These are phyloP conservation scores for Sistotremastrum suecicum DNA, from an alignment of 768 basidiomycete genomes.

Conservation along the genomic window DNA sequence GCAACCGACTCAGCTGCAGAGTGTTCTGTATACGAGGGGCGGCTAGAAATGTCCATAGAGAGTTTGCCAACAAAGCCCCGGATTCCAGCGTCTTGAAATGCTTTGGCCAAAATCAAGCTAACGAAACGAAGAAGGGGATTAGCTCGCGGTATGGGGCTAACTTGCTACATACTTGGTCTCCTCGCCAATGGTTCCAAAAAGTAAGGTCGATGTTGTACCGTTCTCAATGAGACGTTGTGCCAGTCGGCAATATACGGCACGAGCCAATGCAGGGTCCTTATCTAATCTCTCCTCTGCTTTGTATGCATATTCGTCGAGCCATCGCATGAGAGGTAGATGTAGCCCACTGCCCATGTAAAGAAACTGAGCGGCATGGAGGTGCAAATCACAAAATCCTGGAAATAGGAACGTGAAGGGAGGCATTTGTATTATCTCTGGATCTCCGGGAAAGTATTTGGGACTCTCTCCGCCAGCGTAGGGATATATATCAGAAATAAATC, in stretches of 20 bases:
- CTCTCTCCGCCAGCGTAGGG: conserved; percentile 16
- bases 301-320: conserved; percentile 74
- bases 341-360: conserved; percentile 79
- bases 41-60: conserved; percentile 74
- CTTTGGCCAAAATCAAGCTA: conserved; percentile 66
- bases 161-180: conserved; percentile 59
- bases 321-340: conserved; percentile 72
- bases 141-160: not conserved
- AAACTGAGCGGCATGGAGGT: conserved; percentile 83
- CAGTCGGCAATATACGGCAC: conserved; percentile 51
- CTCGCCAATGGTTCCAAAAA: conserved; percentile 75
- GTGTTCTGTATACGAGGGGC: conserved; percentile 55
- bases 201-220: conserved; percentile 63
- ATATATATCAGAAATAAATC: conserved; percentile 40
- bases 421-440: conserved; percentile 17
- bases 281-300: conserved; percentile 72
- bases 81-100: conserved; percentile 57
- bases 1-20: conserved; percentile 31
- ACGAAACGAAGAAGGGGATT: not conserved
- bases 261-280: conserved; percentile 40
- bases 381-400: conserved; percentile 74
- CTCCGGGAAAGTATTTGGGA: conserved; percentile 18
- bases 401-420: conserved; percentile 49
- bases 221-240: conserved; percentile 50
- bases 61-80: conserved; percentile 82